Evolutionary conservation across 2,329 filamentous ascomycete genomes (phyloP).

Genomic region (Penicillium freii): DNA sequence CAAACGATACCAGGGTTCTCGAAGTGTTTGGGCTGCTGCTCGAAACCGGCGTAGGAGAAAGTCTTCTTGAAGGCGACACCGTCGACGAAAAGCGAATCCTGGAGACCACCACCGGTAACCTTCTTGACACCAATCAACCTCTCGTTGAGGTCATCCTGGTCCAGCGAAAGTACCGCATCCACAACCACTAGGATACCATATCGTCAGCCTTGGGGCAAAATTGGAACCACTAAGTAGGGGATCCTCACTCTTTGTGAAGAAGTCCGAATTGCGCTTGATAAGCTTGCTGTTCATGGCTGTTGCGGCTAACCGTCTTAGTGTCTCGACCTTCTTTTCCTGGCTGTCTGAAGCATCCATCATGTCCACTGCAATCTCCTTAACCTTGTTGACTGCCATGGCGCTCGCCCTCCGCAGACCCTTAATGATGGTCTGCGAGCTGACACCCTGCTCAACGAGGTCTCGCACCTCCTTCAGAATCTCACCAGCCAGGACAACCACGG

Average conservation of each 20-base stretch:
- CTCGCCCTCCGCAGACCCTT: slow-evolving; percentile 89
- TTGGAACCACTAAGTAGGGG: slow-evolving; percentile 2
- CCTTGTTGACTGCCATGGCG: slow-evolving; percentile 92
- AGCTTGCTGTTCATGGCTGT: slow-evolving; percentile 99
- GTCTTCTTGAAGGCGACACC: slow-evolving; percentile 99
- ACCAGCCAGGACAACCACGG: slow-evolving; percentile 93
- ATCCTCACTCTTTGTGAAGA: slow-evolving; percentile 90
- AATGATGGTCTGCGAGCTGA: slow-evolving; percentile 96
- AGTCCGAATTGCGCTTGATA: slow-evolving; percentile 93
- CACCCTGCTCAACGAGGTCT: slow-evolving; percentile 92
- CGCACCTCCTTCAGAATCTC: slow-evolving; percentile 97
- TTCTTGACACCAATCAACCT: slow-evolving; percentile 98
- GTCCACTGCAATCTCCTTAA: slow-evolving; percentile 89
- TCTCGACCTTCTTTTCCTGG: slow-evolving; percentile 84
- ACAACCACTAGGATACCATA: slow-evolving; percentile 73
- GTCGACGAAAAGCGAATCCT: slow-evolving; percentile 95
- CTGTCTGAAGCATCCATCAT: slow-evolving; percentile 67
- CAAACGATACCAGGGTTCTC: slow-evolving; percentile 93
- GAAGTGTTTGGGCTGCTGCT: slow-evolving; percentile 97
- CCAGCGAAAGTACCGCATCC: slow-evolving; percentile 88
- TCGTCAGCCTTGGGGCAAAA: slow-evolving; percentile 16
- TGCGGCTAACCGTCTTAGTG: slow-evolving; percentile 80
- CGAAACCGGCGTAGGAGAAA: slow-evolving; percentile 97
- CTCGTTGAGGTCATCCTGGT: slow-evolving; percentile 96
- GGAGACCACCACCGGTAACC: slow-evolving; percentile 91